Evolutionary conservation across 768 basidiomycete genomes (phyloP).

Genomic region (Suillus cothurnatus): DNA sequence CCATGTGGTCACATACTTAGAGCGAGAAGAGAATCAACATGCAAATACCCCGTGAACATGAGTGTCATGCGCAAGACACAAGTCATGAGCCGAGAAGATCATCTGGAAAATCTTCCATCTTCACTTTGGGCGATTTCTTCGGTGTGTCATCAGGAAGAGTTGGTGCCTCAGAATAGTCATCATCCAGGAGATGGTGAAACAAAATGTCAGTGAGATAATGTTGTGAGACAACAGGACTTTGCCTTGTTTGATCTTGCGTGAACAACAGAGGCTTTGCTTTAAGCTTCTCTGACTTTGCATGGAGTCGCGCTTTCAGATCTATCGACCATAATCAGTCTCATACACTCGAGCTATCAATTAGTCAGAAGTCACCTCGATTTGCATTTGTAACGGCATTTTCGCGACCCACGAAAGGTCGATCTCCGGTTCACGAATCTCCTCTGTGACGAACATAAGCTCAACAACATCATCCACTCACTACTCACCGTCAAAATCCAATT

Average conservation of each 20-base stretch:
- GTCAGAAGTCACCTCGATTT: slow-evolving; percentile 53
- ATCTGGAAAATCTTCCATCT: slow-evolving; percentile 76
- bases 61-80: neutral
- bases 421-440: slow-evolving; percentile 69
- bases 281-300: slow-evolving; percentile 54
- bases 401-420: slow-evolving; percentile 62
- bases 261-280: slow-evolving; percentile 37
- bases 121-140: slow-evolving; percentile 47
- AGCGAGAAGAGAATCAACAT: neutral
- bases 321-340: slow-evolving; percentile 4
- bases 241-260: slow-evolving; percentile 44
- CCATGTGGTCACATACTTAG: neutral
- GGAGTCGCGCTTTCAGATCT: slow-evolving; percentile 64
- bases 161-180: slow-evolving; percentile 48
- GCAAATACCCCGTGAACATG: neutral
- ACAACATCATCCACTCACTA: neutral
- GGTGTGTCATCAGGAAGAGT: slow-evolving; percentile 47
- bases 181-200: slow-evolving; percentile 26
- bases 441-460: slow-evolving; percentile 19
- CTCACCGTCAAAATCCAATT: slow-evolving; percentile 72
- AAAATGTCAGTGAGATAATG: neutral
- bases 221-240: neutral
- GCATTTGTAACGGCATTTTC: slow-evolving; percentile 76
- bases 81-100: slow-evolving; percentile 51
- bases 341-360: neutral